Base-by-base conservation (phyloP, 1,139 yeast genomes). In the Suhomyces guaymorum region DNA sequence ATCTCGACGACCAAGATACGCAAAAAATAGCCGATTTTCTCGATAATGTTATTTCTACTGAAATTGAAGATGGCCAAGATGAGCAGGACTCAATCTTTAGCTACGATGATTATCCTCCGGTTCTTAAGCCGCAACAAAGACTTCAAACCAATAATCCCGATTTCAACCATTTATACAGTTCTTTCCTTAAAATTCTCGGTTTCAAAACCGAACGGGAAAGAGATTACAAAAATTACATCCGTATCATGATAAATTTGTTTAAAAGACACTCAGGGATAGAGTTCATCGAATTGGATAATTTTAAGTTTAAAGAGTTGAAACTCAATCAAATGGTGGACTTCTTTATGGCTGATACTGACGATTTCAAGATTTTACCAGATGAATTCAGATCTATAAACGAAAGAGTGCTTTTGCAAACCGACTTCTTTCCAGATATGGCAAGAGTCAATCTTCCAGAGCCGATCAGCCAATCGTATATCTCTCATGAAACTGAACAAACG, bases 141-240 rank as follows among this genome's bases (percentile, higher is more conserved):
- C 26, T 38, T 16, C 25, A 18, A n/a, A 29, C 34, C 24, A 40
- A 31, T 28, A 37, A 41, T 15, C 30, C 33, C 4, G 39, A 40
- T 12, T 52, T 63, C 30, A 35, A 38, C 4, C 43, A 48, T 16
- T 43, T 62, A 1, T 63, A 62, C 38, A 46, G 47, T 7, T 34
- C 52, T 2, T 59, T 62, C 32, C 44, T 59, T 15, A 60, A 57
- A 30, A 47, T 61, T 1, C 37, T 55, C 12, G 42, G 49, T 24
- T 41, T 47, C 23, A 50, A 41, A 16, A 41, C 35, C 12, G n/a
- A 17, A 11, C 15, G 10, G 8, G 19, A 15, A 9, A 16, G 27
- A 10, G 36, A 29, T 20, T 40, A 26, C 15, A 14, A 17, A 9
- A 28, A 23, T 12, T 57, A 55, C 37, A 36, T 48, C 19, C 40